Evolutionary conservation across 2,329 filamentous ascomycete species (phyloP), one percentile per base, ranked within the genome.

Genomic region (Aspergillus caelatus): DNA sequence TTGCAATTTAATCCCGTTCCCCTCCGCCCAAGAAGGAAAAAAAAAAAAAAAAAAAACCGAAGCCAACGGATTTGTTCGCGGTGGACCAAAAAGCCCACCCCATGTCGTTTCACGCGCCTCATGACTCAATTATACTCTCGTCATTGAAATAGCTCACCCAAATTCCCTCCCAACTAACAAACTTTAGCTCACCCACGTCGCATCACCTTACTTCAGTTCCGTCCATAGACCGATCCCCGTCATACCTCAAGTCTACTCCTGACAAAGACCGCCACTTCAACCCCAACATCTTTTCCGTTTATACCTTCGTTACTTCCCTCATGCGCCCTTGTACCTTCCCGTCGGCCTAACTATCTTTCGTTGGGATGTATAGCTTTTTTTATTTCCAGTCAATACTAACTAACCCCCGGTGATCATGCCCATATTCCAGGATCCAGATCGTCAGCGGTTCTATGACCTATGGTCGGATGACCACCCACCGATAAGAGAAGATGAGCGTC

Each of bases 381-480:
- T 58, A 58, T 62, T 46, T 62, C 64, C 65, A 63, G 63, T 67
- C 66, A 59, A 58, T 56, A 60, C 45, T 57, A 56, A 52, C 53
- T 41, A 62, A 59, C 50, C 60, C 32, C 61, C 64, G 63, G 68
- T 72, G 67, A 75, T 58, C 57, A 77, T 77, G 75, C 75, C 75
- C 59, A 73, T 76, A 43, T 76, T 77, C 60, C 73, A 72, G 58
- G 71, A 76, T 62, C 71, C 73, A 12, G 71, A 79, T 71, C 72
- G 68, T 65, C 72, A 72, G 63, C 70, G 67, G 54, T 67, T 68
- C 60, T 69, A 71, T 55, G 67, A 70, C 61, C 63, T 62, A 56
- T 70, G 71, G 73, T 72, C 71, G 43, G 68, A 70, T 64, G 68
- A 70, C 61, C 65, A 65, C 39, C 61, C 36, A 23, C 50, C 65